phyloP scores from a whole-genome alignment of 495 filamentous ascomycete genomes.

The Baudoinia panamericana region DNA sequence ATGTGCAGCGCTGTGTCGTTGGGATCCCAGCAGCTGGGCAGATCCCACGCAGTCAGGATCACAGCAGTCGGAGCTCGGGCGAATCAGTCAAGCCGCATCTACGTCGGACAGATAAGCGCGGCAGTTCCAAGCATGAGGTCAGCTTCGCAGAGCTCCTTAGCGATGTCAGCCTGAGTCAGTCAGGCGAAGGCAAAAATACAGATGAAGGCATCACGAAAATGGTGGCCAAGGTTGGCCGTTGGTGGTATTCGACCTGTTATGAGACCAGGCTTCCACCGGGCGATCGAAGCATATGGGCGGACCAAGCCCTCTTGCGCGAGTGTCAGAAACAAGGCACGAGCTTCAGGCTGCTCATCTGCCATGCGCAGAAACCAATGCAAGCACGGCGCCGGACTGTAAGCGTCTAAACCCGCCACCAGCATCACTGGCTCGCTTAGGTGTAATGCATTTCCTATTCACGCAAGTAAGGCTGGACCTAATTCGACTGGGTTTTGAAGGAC shows the following conservation, averaged over 20 bases:
- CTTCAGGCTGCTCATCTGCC: constrained; percentile 80
- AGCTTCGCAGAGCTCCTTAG: constrained; percentile 26
- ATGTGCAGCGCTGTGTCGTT: constrained; percentile 75
- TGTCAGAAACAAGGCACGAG: constrained; percentile 76
- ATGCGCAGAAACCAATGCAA: constrained; percentile 67
- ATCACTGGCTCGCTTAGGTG: background rate
- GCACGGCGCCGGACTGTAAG: constrained; percentile 45
- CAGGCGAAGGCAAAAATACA: constrained; percentile 27
- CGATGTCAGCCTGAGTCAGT: constrained; percentile 33
- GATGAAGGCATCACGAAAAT: constrained; percentile 82
- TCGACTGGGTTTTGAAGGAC: background rate
- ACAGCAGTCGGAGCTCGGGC: constrained; percentile 13
- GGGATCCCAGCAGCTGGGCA: constrained; percentile 76
- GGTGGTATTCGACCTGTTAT: constrained; percentile 94
- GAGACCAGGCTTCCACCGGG: constrained; percentile 49
- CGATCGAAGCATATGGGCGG: constrained; percentile 64
- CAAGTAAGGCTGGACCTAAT: constrained; percentile 16
- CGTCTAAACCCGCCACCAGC: constrained; percentile 26
- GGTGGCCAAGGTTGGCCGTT: constrained; percentile 80
- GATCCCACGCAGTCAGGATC: constrained; percentile 31
- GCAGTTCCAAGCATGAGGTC: constrained; percentile 7
- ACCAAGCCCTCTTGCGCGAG: constrained; percentile 62
- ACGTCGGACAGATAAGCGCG: constrained; percentile 14
- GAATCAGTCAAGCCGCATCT: constrained; percentile 16
- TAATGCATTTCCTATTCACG: constrained; percentile 1